Conservation (phyloP, 306 rosid genomes). For the Delonix regia region DNA sequence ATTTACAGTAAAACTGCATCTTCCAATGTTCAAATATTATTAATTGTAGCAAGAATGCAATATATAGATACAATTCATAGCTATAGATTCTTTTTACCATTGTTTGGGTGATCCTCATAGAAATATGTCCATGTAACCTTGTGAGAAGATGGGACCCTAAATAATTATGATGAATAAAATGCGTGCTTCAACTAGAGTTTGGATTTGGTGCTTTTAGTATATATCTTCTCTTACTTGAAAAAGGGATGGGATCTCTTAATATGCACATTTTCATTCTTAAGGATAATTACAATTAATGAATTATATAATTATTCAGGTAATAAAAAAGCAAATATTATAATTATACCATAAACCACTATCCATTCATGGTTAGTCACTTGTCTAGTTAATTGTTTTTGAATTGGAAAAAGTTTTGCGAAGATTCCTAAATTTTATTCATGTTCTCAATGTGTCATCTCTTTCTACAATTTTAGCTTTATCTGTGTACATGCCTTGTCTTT, state of each 20-base stretch:
- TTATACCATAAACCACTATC: neutral
- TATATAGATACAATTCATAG: neutral
- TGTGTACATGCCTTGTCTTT: neutral
- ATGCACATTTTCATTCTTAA: neutral
- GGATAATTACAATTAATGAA: neutral
- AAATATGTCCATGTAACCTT: neutral
- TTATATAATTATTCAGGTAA: neutral
- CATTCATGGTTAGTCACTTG: neutral
- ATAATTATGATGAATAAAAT: neutral
- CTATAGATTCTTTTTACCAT: neutral
- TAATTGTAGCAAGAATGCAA: neutral
- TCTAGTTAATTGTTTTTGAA: neutral
- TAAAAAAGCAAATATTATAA: neutral
- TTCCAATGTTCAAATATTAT: neutral
- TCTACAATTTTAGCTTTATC: neutral
- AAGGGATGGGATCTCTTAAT: neutral
- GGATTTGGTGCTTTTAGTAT: neutral
- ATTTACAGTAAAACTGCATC: neutral
- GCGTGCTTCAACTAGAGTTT: neutral
- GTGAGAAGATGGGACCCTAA: neutral
- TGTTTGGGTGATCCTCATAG: neutral
- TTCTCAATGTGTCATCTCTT: neutral
- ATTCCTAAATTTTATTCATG: neutral
- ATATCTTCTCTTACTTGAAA: neutral
- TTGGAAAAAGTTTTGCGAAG: neutral